Percentiles rank a stretch among this genome's conserved stretches.
Evolutionary conservation across 2,329 filamentous ascomycete species (phyloP).

Genomic region (Trichophyton mentagrophytes): DNA sequence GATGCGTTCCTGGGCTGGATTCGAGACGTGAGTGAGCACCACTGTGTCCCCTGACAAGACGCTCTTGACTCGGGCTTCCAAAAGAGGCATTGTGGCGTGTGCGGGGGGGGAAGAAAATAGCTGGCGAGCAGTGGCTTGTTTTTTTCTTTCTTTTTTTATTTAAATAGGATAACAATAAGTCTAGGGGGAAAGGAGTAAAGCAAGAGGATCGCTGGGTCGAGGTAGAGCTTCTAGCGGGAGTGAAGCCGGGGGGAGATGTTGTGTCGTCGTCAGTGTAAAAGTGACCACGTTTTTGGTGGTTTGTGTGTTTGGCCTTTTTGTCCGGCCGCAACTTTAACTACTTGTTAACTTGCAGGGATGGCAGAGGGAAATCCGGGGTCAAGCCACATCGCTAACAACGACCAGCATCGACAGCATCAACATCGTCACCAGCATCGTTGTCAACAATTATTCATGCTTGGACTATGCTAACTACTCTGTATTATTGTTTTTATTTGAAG

Average conservation of each 20-base stretch:
- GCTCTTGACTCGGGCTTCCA: slow-evolving; percentile 70
- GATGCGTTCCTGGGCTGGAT: slow-evolving; percentile 68
- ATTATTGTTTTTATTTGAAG: no score
- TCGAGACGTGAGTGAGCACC: slow-evolving; percentile 66
- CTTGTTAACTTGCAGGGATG: neutral
- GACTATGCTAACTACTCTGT: no score
- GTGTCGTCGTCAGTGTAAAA: neutral
- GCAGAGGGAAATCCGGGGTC: neutral
- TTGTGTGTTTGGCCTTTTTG: neutral
- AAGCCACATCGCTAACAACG: neutral
- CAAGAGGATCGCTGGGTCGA: neutral
- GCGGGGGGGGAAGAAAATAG: neutral
- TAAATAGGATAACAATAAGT: neutral
- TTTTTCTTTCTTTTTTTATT: neutral
- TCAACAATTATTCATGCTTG: no score
- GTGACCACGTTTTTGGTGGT: neutral
- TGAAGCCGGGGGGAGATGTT: neutral
- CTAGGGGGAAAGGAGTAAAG: neutral
- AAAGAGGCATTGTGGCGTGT: slow-evolving; percentile 23
- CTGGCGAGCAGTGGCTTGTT: neutral
- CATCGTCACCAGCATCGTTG: neutral
- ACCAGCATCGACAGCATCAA: neutral
- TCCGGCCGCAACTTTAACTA: neutral
- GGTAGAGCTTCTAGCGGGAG: neutral
- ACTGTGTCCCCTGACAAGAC: slow-evolving; percentile 89